These are phyloP conservation scores for Fusarium napiforme DNA, from an alignment of 2,329 filamentous ascomycete species.

Conservation along the genomic window DNA sequence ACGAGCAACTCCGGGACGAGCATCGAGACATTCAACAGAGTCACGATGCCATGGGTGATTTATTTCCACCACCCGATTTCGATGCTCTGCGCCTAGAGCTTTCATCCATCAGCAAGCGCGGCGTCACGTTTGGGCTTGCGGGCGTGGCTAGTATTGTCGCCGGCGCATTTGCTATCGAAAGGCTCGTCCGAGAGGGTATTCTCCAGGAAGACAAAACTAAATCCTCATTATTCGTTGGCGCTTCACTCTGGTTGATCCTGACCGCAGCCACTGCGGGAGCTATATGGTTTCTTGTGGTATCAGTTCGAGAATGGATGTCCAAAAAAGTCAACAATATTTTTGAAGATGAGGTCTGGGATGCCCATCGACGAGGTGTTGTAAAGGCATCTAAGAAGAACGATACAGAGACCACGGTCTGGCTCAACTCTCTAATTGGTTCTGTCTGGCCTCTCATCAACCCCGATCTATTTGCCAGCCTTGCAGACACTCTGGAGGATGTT, in stretches of 20 bases:
- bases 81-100: conserved; percentile 53
- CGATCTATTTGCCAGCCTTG: conserved; percentile 74
- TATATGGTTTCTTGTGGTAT: conserved; percentile 53
- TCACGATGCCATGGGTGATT: conserved; percentile 54
- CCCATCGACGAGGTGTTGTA: conserved; percentile 64
- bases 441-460: conserved; percentile 82
- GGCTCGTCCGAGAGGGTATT: conserved; percentile 25
- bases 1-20: conserved; percentile 53
- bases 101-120: conserved; percentile 46
- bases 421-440: conserved; percentile 74
- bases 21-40: conserved; percentile 50
- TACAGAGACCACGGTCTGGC: conserved; percentile 75
- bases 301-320: conserved; percentile 67
- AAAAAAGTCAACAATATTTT: conserved; percentile 72
- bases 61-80: conserved; percentile 62
- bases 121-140: conserved; percentile 52
- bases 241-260: conserved; percentile 44
- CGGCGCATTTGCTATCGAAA: conserved; percentile 41
- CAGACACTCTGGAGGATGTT: conserved; percentile 79
- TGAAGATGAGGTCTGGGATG: conserved; percentile 77
- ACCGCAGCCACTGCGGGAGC: conserved; percentile 41
- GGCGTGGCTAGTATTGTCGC: conserved; percentile 50
- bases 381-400: conserved; percentile 54
- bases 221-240: conserved; percentile 34
- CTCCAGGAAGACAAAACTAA: conserved; percentile 7